Conservation (phyloP, 1,284 basidiomycete species). For the Cryptococcus jaspeensis region DNA sequence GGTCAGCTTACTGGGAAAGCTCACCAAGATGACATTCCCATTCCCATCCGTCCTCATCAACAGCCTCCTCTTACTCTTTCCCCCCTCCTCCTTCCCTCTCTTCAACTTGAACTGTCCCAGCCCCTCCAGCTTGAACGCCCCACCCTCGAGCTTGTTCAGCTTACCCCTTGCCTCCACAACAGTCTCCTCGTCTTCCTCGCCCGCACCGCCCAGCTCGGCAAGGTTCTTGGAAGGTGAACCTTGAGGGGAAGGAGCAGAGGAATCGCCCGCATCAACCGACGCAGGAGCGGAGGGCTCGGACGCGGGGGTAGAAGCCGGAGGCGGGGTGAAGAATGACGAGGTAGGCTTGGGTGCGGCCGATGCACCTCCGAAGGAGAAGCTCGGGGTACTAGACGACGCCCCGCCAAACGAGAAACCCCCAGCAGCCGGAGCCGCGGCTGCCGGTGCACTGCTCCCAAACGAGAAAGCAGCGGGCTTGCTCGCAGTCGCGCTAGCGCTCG, state of each 20-base stretch:
- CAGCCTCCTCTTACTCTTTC: slow-evolving; percentile 37
- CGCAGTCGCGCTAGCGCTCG: slow-evolving; percentile 18
- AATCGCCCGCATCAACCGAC: slow-evolving; percentile 12
- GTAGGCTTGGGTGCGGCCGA: slow-evolving; percentile 9
- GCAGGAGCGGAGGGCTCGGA: slow-evolving; percentile 27
- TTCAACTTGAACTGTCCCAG: slow-evolving; percentile 46
- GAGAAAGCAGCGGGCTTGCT: not conserved
- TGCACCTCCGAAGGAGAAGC: slow-evolving; percentile 30
- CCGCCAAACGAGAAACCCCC: slow-evolving; percentile 21
- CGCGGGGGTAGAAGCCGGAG: slow-evolving; percentile 19
- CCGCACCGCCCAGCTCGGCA: slow-evolving; percentile 40
- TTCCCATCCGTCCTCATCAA: slow-evolving; percentile 46
- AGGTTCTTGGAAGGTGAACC: slow-evolving; percentile 33
- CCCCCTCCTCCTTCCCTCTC: slow-evolving; percentile 25
- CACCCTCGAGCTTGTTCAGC: slow-evolving; percentile 60
- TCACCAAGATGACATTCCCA: slow-evolving; percentile 43
- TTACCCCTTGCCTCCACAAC: slow-evolving; percentile 62
- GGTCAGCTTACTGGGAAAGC: slow-evolving; percentile 8
- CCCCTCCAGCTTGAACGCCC: slow-evolving; percentile 53
- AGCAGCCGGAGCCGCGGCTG: not conserved
- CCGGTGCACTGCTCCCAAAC: not conserved
- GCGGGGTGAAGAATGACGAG: slow-evolving; percentile 5
- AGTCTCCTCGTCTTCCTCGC: slow-evolving; percentile 76
- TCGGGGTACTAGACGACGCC: slow-evolving; percentile 12
- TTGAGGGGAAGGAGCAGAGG: slow-evolving; percentile 28